Percentiles rank a stretch among this genome's conserved stretches.
Conservation (phyloP, 352 stramenopile genomes). For the Phytopythium oedochilum region DNA sequence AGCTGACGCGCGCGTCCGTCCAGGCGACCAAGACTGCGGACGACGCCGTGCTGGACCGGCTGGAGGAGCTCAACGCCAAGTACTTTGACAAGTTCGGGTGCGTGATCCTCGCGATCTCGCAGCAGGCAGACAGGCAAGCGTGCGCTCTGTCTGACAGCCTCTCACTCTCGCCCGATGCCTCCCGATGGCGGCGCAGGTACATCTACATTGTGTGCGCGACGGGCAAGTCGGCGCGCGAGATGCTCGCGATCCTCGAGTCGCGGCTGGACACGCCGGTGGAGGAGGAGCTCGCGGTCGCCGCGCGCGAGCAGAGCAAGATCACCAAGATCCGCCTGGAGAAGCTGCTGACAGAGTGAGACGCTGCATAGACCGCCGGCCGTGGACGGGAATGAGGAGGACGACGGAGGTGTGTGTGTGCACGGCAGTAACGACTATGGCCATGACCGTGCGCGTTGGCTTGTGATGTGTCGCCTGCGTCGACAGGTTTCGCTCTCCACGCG, state of each 20-base stretch:
- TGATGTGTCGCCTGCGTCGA: background rate
- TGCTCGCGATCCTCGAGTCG: conserved; percentile 64
- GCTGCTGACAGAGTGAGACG: conserved; percentile 52
- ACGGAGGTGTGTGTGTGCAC: too few species aligned
- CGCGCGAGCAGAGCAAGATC: conserved; percentile 75
- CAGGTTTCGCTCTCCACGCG: background rate
- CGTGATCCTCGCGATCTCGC: too few species aligned
- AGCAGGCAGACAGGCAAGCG: too few species aligned
- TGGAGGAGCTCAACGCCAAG: conserved; percentile 58
- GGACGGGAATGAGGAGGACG: too few species aligned
- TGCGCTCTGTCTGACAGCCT: background rate
- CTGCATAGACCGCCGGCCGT: too few species aligned
- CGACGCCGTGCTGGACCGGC: conserved; percentile 41
- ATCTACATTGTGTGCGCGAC: conserved; percentile 83
- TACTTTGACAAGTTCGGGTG: conserved; percentile 73
- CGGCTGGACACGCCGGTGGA: conserved; percentile 38
- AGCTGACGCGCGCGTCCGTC: background rate
- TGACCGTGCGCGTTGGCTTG: too few species aligned
- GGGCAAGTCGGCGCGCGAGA: conserved; percentile 69
- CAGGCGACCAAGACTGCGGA: conserved; percentile 53
- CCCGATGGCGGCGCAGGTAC: too few species aligned
- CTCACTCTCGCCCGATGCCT: too few species aligned
- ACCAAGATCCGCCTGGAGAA: conserved; percentile 67
- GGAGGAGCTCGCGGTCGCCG: conserved; percentile 51
- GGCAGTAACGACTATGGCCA: too few species aligned